Conservation (phyloP, 2,329 filamentous ascomycete species). For the Cladophialophora carrionii region DNA sequence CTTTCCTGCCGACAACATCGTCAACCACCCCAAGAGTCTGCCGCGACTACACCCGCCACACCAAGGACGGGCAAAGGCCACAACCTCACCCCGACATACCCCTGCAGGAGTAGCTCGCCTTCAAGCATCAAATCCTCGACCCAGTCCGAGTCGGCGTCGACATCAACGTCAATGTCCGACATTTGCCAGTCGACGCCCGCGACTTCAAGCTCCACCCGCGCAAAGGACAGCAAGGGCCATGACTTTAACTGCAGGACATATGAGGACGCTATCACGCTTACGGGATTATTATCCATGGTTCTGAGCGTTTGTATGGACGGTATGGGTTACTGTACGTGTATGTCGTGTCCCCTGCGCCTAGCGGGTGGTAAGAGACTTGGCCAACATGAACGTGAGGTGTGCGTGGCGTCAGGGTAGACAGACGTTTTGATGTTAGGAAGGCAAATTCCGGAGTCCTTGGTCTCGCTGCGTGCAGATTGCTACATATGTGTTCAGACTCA, state of each 20-base stretch:
- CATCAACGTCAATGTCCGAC: neutral
- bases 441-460: neutral
- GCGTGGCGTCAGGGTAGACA: conserved; percentile 22
- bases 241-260: conserved; percentile 17
- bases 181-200: conserved; percentile 1
- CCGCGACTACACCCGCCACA: conserved; percentile 15
- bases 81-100: conserved; percentile 22
- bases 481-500: too few species aligned
- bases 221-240: conserved; percentile 26
- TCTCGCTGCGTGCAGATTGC: neutral
- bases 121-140: neutral
- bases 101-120: conserved; percentile 6
- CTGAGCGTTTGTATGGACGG: too few species aligned
- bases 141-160: neutral
- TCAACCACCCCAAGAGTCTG: conserved; percentile 7
- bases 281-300: too few species aligned
- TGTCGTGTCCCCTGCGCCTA: neutral
- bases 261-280: neutral
- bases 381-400: conserved; percentile 20
- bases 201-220: conserved; percentile 23
- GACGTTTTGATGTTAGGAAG: neutral
- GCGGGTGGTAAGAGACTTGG: neutral
- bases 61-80: conserved; percentile 25
- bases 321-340: too few species aligned
- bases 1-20: neutral